Conservation (phyloP, 305 asterid species). For the Fraxinus latifolia region DNA sequence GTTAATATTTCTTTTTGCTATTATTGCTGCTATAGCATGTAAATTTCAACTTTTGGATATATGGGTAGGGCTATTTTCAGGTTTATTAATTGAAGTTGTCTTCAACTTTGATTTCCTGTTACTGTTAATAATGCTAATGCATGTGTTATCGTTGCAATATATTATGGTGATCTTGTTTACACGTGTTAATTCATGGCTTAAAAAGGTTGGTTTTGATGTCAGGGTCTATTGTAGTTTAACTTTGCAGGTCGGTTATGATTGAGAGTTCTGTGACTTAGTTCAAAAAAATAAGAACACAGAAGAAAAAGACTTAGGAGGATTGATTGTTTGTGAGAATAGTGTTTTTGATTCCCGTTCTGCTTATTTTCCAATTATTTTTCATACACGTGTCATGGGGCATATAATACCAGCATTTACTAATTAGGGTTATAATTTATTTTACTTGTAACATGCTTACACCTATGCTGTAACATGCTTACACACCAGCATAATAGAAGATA, state of each 20-base stretch:
- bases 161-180: neutral
- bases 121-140: neutral
- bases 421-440: neutral
- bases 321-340: neutral
- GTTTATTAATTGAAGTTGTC: neutral
- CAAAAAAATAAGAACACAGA: neutral
- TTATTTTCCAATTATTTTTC: neutral
- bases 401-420: neutral
- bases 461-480: neutral
- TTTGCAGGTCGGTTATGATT: neutral
- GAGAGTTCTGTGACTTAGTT: neutral
- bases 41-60: neutral
- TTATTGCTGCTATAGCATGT: neutral
- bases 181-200: neutral
- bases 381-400: neutral
- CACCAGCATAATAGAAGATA: neutral
- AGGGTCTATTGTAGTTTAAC: constrained; percentile 7
- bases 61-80: neutral
- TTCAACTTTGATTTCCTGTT: neutral
- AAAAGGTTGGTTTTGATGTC: neutral
- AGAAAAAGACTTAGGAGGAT: neutral
- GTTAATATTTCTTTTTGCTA: neutral
- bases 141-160: neutral
- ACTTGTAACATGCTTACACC: neutral
- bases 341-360: neutral